phyloP scores from a whole-genome alignment of 345 rosid species.

The Populus ilicifolia region DNA sequence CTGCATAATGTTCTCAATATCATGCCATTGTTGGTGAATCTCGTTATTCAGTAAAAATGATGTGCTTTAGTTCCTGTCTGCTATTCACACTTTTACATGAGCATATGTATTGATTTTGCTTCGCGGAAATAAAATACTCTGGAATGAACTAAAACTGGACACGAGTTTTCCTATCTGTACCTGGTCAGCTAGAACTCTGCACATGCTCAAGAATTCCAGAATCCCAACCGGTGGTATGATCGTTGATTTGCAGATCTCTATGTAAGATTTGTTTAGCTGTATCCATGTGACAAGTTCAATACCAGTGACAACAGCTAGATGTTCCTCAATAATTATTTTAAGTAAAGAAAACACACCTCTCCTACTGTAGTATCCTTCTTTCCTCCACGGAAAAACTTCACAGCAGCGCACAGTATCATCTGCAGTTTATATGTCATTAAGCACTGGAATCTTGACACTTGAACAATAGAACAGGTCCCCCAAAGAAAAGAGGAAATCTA shows the following conservation, averaged over 20 bases:
- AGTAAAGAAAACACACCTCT: constrained; percentile 47
- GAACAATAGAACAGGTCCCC: background rate
- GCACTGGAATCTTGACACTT: background rate
- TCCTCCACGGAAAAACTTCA: constrained; percentile 66
- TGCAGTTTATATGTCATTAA: constrained; percentile 21
- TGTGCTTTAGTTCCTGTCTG: background rate
- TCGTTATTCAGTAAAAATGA: background rate
- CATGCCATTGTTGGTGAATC: background rate
- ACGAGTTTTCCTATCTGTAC: constrained; percentile 29
- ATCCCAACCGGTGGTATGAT: constrained; percentile 65
- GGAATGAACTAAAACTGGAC: background rate
- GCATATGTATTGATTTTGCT: background rate
- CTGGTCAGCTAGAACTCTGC: constrained; percentile 78
- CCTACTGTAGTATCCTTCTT: constrained; percentile 72
- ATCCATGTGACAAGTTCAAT: constrained; percentile 13
- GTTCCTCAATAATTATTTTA: constrained; percentile 1
- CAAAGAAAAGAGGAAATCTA: background rate
- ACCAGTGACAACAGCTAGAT: background rate
- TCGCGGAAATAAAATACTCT: background rate
- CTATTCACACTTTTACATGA: background rate
- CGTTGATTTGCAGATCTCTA: constrained; percentile 63
- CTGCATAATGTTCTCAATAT: constrained; percentile 24
- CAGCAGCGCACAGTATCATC: constrained; percentile 81
- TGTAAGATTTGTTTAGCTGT: constrained; percentile 74
- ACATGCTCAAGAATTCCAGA: constrained; percentile 65